Base-by-base conservation (phyloP, 2,329 filamentous ascomycete genomes). In the Calonectria pseudoreteaudii region DNA sequence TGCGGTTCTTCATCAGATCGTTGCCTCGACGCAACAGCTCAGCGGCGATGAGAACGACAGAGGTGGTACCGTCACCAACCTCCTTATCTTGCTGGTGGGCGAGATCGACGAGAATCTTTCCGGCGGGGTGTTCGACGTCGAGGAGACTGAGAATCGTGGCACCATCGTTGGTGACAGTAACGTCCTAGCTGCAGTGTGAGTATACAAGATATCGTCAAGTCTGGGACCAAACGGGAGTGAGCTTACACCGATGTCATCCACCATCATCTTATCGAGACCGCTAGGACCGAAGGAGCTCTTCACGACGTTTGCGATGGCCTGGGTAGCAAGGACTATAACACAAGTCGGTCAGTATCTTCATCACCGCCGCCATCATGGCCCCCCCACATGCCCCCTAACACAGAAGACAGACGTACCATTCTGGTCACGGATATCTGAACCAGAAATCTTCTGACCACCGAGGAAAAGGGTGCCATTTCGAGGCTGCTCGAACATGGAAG, bases 221-320 rank as follows among this genome's bases (percentile, higher is more conserved):
- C 71, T 67, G 76, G 71, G 68, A 41, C 23, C 53, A 34, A 36
- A 64, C 23, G 41, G 49, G 68, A 70, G 56, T 77, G 77, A 75
- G 81, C 93, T 81, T 91, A 95, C 94, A 83, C 97, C 97, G 85
- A 99, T 98, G 85, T 99, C 97, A 87, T 99, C 97, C 81, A 99
- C 97, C 97, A 99, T 98, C 97, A 99, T 99, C 91, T 99, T 99
- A 86, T 99, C 97, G 79, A 99, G 91, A 64, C 97, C 97, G 76
- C 95, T 98, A 66, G 97, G 97, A 70, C 97, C 97, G 84, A 99
- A 99, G 20, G 97, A 99, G 86, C 95, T 98, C 90, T 98, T 98
- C 86, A 99, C 95, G 74, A 99, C 96, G 92, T 98, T 99, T 82
- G 97, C 94, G 83, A 99, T 98, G 73, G 96, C 95, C 85, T 98